Percentiles rank a stretch among this genome's conserved stretches.
These are phyloP conservation scores for Amanita muscaria DNA, from an alignment of 768 basidiomycete species.

Conservation along the genomic window DNA sequence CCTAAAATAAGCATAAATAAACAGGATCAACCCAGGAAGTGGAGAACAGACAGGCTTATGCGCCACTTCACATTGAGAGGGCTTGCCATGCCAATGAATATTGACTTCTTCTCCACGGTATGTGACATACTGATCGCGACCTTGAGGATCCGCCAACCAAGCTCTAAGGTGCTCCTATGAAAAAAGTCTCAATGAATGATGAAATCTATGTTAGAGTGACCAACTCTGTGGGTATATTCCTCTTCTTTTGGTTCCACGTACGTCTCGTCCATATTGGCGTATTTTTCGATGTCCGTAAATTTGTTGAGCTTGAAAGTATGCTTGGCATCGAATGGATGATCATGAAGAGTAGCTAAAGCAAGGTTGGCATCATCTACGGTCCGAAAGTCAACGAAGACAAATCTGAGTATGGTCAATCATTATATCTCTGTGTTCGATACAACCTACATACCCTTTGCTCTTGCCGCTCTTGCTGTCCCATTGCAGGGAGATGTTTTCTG, in stretches of 20 bases:
- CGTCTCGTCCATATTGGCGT: conserved; percentile 64
- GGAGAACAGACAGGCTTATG: conserved; percentile 65
- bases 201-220: conserved; percentile 10
- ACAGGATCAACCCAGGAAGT: too few relatives aligned
- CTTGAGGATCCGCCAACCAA: conserved; percentile 88
- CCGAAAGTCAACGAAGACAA: conserved; percentile 74
- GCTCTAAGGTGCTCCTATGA: conserved; percentile 86
- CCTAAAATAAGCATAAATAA: conserved; percentile 33
- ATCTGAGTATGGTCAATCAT: conserved; percentile 37
- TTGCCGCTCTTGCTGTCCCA: conserved; percentile 78
- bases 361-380: conserved; percentile 60
- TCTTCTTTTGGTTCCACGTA: conserved; percentile 69
- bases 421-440: neutral
- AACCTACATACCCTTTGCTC: conserved; percentile 75
- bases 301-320: conserved; percentile 81
- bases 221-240: conserved; percentile 68
- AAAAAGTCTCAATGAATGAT: neutral
- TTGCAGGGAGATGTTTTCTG: conserved; percentile 77
- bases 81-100: conserved; percentile 89
- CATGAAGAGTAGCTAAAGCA: conserved; percentile 60
- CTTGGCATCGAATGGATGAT: conserved; percentile 78
- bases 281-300: conserved; percentile 86
- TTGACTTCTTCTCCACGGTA: conserved; percentile 88
- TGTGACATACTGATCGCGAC: conserved; percentile 93
- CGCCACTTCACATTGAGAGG: conserved; percentile 76